phyloP scores from a whole-genome alignment of 2,329 filamentous ascomycete genomes.

The Aspergillus texensis region DNA sequence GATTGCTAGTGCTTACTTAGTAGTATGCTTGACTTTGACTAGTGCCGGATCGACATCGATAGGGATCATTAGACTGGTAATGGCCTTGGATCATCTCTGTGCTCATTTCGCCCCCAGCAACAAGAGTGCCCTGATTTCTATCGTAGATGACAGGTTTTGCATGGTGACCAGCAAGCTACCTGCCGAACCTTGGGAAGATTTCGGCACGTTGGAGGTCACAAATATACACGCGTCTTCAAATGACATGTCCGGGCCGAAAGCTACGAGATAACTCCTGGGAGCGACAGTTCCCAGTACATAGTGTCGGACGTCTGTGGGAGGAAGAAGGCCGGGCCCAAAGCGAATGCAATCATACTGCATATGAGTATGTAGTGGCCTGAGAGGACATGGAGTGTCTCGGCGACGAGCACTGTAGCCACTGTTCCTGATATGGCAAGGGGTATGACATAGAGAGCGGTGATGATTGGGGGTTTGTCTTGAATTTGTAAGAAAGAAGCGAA shows the following conservation, averaged over 20 bases:
- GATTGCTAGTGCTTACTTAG: too few species aligned
- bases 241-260: conserved; percentile 51
- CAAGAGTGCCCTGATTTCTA: too few species aligned
- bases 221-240: conserved; percentile 50
- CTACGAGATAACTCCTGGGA: conserved; percentile 47
- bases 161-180: conserved; percentile 49
- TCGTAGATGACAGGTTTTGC: conserved; percentile 47
- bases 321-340: not conserved
- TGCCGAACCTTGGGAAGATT: conserved; percentile 48
- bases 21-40: too few species aligned
- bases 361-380: conserved; percentile 8
- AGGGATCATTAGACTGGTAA: too few species aligned
- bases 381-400: conserved; percentile 9
- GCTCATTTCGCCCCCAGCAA: too few species aligned
- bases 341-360: conserved; percentile 1
- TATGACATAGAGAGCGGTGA: conserved; percentile 42
- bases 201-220: conserved; percentile 46
- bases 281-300: conserved; percentile 45
- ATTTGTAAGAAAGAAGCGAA: conserved; percentile 36
- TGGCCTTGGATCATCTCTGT: too few species aligned
- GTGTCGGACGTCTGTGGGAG: not conserved
- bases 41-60: too few species aligned
- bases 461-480: conserved; percentile 40
- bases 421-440: conserved; percentile 7
- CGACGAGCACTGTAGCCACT: conserved; percentile 1